These are phyloP conservation scores for Phytophthora macrochlamydospora DNA, from an alignment of 352 stramenopile species.

Conservation along the genomic window DNA sequence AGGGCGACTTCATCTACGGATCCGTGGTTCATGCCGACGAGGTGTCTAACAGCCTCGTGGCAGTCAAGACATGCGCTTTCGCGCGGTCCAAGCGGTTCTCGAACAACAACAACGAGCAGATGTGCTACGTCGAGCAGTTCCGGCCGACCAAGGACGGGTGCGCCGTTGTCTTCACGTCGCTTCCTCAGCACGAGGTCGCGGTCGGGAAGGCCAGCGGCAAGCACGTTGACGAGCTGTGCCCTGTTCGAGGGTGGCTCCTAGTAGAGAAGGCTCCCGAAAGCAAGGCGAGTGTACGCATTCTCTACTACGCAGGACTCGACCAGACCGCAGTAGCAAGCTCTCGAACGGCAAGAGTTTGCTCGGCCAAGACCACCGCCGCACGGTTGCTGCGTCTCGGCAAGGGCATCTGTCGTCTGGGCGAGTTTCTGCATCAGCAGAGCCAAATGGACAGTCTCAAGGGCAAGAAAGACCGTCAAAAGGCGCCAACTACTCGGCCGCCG, in stretches of 20 bases:
- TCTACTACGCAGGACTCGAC: conserved; percentile 34
- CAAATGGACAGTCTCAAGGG: conserved; percentile 10
- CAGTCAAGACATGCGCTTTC: conserved; percentile 45
- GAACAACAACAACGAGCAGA: conserved; percentile 46
- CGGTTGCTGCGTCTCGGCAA: conserved; percentile 32
- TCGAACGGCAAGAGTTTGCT: conserved; percentile 19
- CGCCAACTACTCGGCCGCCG: neutral
- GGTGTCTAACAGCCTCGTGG: conserved; percentile 10
- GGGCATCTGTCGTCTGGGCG: conserved; percentile 32
- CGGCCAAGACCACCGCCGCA: conserved; percentile 29
- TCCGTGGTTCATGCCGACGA: conserved; percentile 36
- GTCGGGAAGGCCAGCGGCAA: conserved; percentile 39
- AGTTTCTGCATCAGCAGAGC: conserved; percentile 32
- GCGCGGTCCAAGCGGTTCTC: conserved; percentile 32
- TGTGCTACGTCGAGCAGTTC: conserved; percentile 46
- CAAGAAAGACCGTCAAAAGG: conserved; percentile 6
- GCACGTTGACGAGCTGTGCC: conserved; percentile 33
- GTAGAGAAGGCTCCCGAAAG: conserved; percentile 36
- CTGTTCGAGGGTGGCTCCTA: conserved; percentile 28
- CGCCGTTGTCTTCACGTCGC: conserved; percentile 30
- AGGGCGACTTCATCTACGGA: conserved; percentile 53
- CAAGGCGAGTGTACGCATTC: conserved; percentile 31
- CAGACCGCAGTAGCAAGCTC: conserved; percentile 7
- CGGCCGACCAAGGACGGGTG: conserved; percentile 38
- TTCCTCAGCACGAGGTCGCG: conserved; percentile 32